phyloP scores from a whole-genome alignment of 495 filamentous ascomycete species.

The Geopyxis carbonaria region DNA sequence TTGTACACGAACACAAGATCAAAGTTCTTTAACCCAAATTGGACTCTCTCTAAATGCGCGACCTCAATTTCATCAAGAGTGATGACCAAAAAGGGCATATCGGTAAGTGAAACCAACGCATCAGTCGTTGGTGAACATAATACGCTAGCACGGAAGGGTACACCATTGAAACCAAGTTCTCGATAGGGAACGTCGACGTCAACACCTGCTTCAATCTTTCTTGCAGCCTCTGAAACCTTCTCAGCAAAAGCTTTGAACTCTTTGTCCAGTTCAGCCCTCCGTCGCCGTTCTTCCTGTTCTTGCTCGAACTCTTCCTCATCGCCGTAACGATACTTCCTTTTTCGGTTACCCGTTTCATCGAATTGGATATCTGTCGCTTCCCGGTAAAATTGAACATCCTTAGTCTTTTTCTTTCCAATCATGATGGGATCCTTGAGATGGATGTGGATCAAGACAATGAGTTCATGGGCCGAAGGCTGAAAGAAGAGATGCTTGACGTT shows the following conservation, averaged over 20 bases:
- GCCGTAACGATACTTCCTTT: constrained; percentile 94
- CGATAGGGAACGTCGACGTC: constrained; percentile 93
- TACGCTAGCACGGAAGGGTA: constrained; percentile 87
- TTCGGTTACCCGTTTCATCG: constrained; percentile 94
- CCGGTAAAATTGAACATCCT: constrained; percentile 95
- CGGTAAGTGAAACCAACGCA: constrained; percentile 92
- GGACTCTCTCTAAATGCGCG: constrained; percentile 89
- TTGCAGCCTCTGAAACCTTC: constrained; percentile 84
- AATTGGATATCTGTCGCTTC: constrained; percentile 98
- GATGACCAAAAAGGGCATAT: constrained; percentile 89
- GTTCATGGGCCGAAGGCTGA: constrained; percentile 85
- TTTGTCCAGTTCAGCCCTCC: constrained; percentile 77
- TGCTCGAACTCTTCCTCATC: constrained; percentile 98
- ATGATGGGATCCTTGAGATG: constrained; percentile 97
- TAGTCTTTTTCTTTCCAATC: constrained; percentile 96
- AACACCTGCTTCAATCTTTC: constrained; percentile 51
- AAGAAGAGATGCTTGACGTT: constrained; percentile 99
- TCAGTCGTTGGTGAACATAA: constrained; percentile 91
- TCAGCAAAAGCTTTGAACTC: constrained; percentile 96
- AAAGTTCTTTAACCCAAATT: constrained; percentile 98
- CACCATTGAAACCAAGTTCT: constrained; percentile 90
- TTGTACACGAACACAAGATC: constrained; percentile 97
- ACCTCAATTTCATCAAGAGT: constrained; percentile 91
- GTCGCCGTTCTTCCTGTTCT: constrained; percentile 88
- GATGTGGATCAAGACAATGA: constrained; percentile 95